Percentiles rank a stretch among this genome's conserved stretches.
Evolutionary conservation across 139 green algal genomes (phyloP).

Genomic region (Tetradesmus obliquus): DNA sequence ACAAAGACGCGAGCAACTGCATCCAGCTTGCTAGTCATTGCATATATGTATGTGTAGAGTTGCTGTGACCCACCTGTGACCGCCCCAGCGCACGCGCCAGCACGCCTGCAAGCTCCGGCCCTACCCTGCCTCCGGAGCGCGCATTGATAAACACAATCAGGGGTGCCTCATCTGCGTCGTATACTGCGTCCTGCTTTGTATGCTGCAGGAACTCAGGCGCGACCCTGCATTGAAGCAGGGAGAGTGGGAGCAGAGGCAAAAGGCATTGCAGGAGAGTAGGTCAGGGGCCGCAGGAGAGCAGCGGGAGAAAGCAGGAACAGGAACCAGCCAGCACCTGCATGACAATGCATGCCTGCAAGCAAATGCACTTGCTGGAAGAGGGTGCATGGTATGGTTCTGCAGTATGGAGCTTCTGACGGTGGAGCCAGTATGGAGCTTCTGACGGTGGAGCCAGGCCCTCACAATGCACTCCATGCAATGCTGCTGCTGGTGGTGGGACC

Average conservation of each 20-base stretch:
- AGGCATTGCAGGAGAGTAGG: background rate
- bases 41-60: background rate
- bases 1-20: too few relatives aligned
- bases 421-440: background rate
- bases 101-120: conserved; percentile 68
- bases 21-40: background rate
- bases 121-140: conserved; percentile 76
- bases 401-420: background rate
- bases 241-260: background rate
- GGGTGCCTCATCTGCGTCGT: conserved; percentile 55
- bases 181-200: conserved; percentile 25
- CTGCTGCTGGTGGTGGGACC: too few relatives aligned
- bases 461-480: background rate
- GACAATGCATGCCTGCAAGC: background rate
- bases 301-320: background rate
- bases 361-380: background rate
- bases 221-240: background rate
- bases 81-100: conserved; percentile 75
- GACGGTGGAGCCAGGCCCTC: background rate
- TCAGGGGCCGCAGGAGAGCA: too few relatives aligned
- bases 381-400: background rate
- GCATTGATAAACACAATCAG: conserved; percentile 93
- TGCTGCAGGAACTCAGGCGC: conserved; percentile 31
- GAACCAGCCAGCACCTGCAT: background rate
- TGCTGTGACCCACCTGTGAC: conserved; percentile 62